These are phyloP conservation scores for Articulospora tetracladia DNA, from an alignment of 495 filamentous ascomycete species.

Conservation along the genomic window DNA sequence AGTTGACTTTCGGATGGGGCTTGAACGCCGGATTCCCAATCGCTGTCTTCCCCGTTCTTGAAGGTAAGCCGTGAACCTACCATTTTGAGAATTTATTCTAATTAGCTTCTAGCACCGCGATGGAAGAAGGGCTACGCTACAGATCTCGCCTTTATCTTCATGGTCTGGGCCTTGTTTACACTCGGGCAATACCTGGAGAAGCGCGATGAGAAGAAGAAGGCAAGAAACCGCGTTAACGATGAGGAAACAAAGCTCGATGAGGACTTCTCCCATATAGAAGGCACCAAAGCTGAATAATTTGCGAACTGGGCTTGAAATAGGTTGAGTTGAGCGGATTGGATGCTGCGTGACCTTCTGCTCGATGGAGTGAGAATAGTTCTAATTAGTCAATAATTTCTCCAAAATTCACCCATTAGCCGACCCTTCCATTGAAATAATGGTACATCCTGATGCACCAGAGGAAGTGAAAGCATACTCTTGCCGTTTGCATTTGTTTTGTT, in stretches of 20 bases:
- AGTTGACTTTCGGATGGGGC: constrained; percentile 35
- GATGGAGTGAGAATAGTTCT: too few relatives aligned
- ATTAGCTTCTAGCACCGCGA: constrained; percentile 24
- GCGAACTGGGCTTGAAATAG: neutral
- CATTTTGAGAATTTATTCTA: neutral
- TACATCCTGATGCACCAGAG: too few relatives aligned
- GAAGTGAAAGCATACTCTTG: too few relatives aligned
- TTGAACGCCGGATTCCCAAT: constrained; percentile 32
- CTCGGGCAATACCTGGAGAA: constrained; percentile 10
- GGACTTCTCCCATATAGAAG: constrained; percentile 3
- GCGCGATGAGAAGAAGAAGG: constrained; percentile 8
- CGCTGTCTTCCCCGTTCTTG: constrained; percentile 43
- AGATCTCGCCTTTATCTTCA: constrained; percentile 32
- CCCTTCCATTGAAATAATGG: too few relatives aligned
- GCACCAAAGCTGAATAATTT: neutral
- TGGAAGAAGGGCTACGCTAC: constrained; percentile 43
- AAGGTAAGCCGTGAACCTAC: constrained; percentile 16
- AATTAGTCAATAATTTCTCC: too few relatives aligned
- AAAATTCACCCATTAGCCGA: too few relatives aligned
- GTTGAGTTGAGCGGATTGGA: too few relatives aligned
- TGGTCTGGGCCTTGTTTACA: constrained; percentile 12
- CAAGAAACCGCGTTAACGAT: neutral
- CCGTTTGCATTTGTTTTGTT: too few relatives aligned
- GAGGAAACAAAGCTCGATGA: constrained; percentile 7
- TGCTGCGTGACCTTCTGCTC: too few relatives aligned